phyloP scores from a whole-genome alignment of 371 early-diverging fungal genomes.

The Mucor saturninus region DNA sequence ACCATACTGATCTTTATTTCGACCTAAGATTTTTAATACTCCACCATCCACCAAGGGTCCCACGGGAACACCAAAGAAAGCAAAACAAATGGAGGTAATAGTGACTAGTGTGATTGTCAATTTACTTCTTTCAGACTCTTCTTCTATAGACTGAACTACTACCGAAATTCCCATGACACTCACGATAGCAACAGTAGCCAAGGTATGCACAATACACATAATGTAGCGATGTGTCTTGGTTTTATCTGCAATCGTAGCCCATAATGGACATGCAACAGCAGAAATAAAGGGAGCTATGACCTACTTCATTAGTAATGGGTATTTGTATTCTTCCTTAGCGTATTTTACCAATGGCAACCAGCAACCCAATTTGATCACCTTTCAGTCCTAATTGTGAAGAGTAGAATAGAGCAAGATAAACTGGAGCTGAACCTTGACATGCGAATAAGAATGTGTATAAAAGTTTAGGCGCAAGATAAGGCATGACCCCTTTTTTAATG shows the following conservation, averaged over 20 bases:
- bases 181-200: constrained; percentile 55
- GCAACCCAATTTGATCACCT: constrained; percentile 55
- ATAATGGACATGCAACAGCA: constrained; percentile 58
- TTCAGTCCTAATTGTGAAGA: constrained; percentile 52
- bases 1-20: constrained; percentile 57
- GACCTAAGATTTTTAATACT: constrained; percentile 53
- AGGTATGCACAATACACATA: constrained; percentile 56
- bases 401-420: constrained; percentile 55
- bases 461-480: constrained; percentile 56
- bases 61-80: constrained; percentile 59
- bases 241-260: constrained; percentile 57
- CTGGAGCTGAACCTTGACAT: constrained; percentile 59
- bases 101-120: constrained; percentile 47
- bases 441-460: constrained; percentile 56
- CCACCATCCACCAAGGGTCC: constrained; percentile 58
- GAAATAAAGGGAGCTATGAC: constrained; percentile 55
- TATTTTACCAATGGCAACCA: constrained; percentile 54
- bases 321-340: background rate
- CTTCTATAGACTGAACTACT: constrained; percentile 37
- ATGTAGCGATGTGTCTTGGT: constrained; percentile 55
- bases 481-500: constrained; percentile 34
- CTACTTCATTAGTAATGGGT: background rate
- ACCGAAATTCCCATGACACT: constrained; percentile 59
- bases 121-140: constrained; percentile 32
- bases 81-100: constrained; percentile 54